Conservation (phyloP, 805 yeast species). For the Yarrowia deformans region DNA sequence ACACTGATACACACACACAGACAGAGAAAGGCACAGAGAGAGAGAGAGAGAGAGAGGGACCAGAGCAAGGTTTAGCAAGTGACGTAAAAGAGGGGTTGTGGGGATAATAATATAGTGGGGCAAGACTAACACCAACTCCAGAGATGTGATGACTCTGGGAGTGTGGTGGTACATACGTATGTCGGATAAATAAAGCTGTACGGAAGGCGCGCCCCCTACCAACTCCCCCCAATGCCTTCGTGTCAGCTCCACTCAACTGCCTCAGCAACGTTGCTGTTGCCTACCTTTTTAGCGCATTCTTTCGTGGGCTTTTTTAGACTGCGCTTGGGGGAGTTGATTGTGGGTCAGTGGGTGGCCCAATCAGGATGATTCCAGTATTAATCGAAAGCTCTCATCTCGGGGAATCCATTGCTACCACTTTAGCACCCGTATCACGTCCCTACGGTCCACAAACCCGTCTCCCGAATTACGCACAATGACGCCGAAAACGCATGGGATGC, state of each 20-base stretch:
- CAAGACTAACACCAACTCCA: too few species aligned
- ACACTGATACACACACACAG: too few species aligned
- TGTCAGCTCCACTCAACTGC: neutral
- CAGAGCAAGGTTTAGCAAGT: slow-evolving; percentile 26
- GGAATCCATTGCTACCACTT: neutral
- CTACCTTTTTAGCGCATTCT: slow-evolving; percentile 16
- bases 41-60: neutral
- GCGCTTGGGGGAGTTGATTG: neutral
- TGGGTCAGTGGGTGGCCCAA: neutral
- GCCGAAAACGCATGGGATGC: neutral
- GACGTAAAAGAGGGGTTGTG: slow-evolving; percentile 23
- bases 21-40: neutral
- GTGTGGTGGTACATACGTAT: too few species aligned
- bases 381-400: neutral
- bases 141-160: too few species aligned
- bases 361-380: neutral
- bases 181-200: too few species aligned
- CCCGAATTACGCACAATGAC: neutral
- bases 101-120: too few species aligned
- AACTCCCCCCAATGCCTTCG: too few species aligned
- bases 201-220: too few species aligned
- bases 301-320: neutral
- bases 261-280: slow-evolving; percentile 5
- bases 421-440: too few species aligned
- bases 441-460: neutral